Conservation (phyloP, 208 protist species). For the Porcisia hertigi region DNA sequence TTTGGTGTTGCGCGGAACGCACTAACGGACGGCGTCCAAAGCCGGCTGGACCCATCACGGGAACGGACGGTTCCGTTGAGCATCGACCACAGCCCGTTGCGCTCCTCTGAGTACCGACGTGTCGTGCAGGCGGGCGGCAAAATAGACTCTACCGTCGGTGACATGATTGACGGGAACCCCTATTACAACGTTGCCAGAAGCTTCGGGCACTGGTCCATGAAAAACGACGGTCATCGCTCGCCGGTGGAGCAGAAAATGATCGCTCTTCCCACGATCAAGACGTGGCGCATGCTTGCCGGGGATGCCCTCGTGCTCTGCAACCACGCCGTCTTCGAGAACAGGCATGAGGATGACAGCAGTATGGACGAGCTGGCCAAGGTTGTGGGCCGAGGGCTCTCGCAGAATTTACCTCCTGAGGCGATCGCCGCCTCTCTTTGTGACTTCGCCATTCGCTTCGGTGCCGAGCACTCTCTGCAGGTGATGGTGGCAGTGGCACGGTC, state of each 20-base stretch:
- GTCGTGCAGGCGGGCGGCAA: slow-evolving; percentile 68
- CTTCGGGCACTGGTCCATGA: slow-evolving; percentile 87
- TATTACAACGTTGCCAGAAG: slow-evolving; percentile 77
- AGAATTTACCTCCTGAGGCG: slow-evolving; percentile 38
- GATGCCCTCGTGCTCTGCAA: slow-evolving; percentile 81
- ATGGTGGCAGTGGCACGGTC: slow-evolving; percentile 60
- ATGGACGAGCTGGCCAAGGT: slow-evolving; percentile 82
- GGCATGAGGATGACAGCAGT: slow-evolving; percentile 53
- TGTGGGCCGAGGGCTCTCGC: slow-evolving; percentile 49
- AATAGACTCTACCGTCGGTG: slow-evolving; percentile 43
- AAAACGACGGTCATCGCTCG: slow-evolving; percentile 48
- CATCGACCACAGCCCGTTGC: slow-evolving; percentile 66
- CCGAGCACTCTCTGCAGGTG: slow-evolving; percentile 72
- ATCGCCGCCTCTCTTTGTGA: slow-evolving; percentile 76
- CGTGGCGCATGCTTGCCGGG: slow-evolving; percentile 75
- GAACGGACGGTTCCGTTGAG: slow-evolving; percentile 71
- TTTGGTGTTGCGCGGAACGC: slow-evolving; percentile 77
- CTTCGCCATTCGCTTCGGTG: slow-evolving; percentile 75
- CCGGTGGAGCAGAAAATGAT: slow-evolving; percentile 83
- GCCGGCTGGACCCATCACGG: slow-evolving; percentile 49
- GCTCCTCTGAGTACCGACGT: slow-evolving; percentile 56
- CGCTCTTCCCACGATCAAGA: slow-evolving; percentile 52
- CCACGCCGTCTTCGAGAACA: slow-evolving; percentile 72
- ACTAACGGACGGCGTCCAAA: slow-evolving; percentile 37
- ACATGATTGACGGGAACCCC: slow-evolving; percentile 73